phyloP scores from a whole-genome alignment of 176 grass and related monocot genomes.

The Elaeis guineensis region DNA sequence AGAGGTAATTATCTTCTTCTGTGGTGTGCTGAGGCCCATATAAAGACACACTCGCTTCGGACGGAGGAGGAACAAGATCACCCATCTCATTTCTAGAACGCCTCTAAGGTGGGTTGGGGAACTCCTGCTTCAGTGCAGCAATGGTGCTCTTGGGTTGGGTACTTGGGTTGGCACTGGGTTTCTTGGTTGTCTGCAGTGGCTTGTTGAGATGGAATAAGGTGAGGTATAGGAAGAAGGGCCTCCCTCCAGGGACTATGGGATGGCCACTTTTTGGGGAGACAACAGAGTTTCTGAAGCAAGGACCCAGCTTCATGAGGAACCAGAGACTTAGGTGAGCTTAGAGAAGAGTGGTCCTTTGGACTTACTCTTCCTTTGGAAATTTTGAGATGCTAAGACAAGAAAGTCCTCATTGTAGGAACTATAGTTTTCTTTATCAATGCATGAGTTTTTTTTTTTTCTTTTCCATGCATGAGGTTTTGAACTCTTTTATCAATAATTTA shows the following conservation, averaged over 20 bases:
- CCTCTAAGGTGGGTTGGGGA: not conserved
- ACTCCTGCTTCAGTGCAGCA: not conserved
- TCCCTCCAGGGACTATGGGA: constrained; percentile 90
- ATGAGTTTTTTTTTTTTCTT: no score
- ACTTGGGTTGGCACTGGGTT: constrained; percentile 8
- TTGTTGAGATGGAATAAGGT: constrained; percentile 78
- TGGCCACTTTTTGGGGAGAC: constrained; percentile 92
- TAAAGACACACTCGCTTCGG: constrained; percentile 22
- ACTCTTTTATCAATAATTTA: no score
- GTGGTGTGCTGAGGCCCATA: constrained; percentile 26
- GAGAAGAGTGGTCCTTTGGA: no score
- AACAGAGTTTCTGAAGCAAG: constrained; percentile 89
- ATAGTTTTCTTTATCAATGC: no score
- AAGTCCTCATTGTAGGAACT: no score
- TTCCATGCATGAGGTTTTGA: no score
- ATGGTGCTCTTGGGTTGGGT: constrained; percentile 21
- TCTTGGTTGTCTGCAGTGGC: constrained; percentile 42
- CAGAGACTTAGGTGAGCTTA: constrained; percentile 57
- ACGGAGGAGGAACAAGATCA: constrained; percentile 1
- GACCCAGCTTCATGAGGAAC: constrained; percentile 67
- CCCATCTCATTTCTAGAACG: not conserved
- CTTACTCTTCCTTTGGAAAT: no score
- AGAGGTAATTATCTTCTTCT: no score
- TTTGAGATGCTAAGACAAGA: no score
- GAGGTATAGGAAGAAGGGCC: constrained; percentile 50